These are phyloP conservation scores for Dispira simplex DNA, from an alignment of 192 early-diverging fungal species.

Conservation along the genomic window DNA sequence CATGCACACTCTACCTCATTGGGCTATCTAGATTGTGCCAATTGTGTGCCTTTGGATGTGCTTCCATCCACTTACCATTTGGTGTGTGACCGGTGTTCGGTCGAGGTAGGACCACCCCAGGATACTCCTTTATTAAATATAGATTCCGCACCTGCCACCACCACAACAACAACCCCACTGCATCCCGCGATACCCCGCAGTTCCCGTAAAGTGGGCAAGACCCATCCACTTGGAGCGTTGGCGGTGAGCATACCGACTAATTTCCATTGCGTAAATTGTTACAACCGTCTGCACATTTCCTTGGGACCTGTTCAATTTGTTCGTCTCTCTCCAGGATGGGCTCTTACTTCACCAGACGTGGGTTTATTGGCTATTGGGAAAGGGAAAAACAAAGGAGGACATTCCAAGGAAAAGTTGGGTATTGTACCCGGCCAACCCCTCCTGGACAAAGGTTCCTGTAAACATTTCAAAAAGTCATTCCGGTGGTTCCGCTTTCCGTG, in stretches of 20 bases:
- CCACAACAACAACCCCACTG: no score
- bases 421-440: constrained; percentile 60
- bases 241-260: no score
- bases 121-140: background rate
- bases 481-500: constrained; percentile 91
- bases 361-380: no score
- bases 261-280: no score
- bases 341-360: constrained; percentile 16
- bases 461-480: constrained; percentile 72
- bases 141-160: no score
- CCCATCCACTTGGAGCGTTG: no score
- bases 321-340: constrained; percentile 22
- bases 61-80: constrained; percentile 51
- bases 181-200: no score
- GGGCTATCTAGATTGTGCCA: constrained; percentile 61
- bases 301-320: constrained; percentile 26
- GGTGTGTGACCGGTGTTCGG: constrained; percentile 53
- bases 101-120: constrained; percentile 20
- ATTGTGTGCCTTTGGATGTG: constrained; percentile 50
- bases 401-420: constrained; percentile 33
- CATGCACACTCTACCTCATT: constrained; percentile 33
- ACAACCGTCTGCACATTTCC: no score
- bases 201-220: no score
- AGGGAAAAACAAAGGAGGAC: no score
- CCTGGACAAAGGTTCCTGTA: constrained; percentile 63